These are phyloP conservation scores for Pyrenophora tritici-repentis DNA, from an alignment of 2,329 filamentous ascomycete genomes.

Conservation along the genomic window DNA sequence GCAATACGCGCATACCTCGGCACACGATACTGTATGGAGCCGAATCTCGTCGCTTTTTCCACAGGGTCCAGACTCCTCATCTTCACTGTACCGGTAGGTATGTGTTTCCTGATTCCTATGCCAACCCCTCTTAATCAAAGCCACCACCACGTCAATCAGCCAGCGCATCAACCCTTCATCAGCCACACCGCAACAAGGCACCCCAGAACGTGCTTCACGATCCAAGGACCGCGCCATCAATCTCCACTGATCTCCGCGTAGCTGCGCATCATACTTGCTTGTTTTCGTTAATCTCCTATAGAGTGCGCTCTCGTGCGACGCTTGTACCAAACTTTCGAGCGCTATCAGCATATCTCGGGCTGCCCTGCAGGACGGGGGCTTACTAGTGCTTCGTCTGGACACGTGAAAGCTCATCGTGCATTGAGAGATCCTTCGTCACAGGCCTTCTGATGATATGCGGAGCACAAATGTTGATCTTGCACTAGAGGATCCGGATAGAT, in stretches of 20 bases:
- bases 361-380: conserved; percentile 9
- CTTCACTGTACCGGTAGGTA: background rate
- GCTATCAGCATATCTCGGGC: background rate
- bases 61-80: too few relatives aligned
- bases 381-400: background rate
- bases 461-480: background rate
- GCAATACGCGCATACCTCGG: background rate
- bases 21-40: background rate
- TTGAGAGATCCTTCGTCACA: too few relatives aligned
- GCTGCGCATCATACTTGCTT: conserved; percentile 6
- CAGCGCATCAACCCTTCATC: background rate
- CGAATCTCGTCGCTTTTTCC: background rate
- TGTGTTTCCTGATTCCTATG: background rate
- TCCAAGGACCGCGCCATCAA: background rate
- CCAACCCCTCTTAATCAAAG: background rate
- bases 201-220: background rate
- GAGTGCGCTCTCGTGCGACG: conserved; percentile 2
- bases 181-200: background rate
- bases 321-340: background rate
- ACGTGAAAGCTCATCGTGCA: background rate
- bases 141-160: background rate
- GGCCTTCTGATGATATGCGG: background rate
- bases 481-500: background rate
- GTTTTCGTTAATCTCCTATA: conserved; percentile 4
- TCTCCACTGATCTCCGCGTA: background rate